phyloP scores from a whole-genome alignment of 176 grass and related monocot genomes.

The Aegilops umbellulata region DNA sequence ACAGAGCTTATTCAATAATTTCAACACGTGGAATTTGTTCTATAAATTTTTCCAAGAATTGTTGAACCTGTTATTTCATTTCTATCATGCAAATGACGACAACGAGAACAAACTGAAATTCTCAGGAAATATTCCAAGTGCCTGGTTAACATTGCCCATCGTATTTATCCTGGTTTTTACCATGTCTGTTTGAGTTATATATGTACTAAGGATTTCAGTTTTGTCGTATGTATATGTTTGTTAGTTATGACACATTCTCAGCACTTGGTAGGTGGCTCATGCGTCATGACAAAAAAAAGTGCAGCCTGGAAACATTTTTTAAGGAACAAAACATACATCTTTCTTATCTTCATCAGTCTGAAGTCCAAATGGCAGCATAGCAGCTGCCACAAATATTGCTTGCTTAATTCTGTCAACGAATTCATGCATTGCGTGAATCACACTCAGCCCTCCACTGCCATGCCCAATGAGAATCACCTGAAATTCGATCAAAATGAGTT shows the following conservation, averaged over 20 bases:
- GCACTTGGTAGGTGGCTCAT: not conserved
- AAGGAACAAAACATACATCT: conserved; percentile 33
- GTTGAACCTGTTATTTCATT: not conserved
- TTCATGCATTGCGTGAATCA: conserved; percentile 63
- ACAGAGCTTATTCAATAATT: not conserved
- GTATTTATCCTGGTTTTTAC: not conserved
- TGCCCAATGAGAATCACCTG: conserved; percentile 66
- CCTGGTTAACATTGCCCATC: not conserved
- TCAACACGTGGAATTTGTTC: not conserved
- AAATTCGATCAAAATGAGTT: not conserved
- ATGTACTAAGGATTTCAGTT: not conserved
- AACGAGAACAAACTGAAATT: not conserved
- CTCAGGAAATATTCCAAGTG: not conserved
- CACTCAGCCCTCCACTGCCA: conserved; percentile 51
- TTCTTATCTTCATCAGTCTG: conserved; percentile 57
- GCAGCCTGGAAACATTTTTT: not conserved
- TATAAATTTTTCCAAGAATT: not conserved
- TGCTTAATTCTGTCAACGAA: conserved; percentile 46
- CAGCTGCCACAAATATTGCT: conserved; percentile 58
- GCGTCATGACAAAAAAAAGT: not conserved
- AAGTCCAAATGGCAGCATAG: conserved; percentile 71
- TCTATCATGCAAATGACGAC: not conserved
- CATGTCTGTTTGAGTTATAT: not conserved
- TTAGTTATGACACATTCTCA: not conserved
- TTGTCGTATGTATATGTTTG: not conserved